A percentile compares a stretch with the other conserved stretches of the same genome.
Conservation (phyloP, 805 yeast genomes). For the Yamadazyma kitorensis region DNA sequence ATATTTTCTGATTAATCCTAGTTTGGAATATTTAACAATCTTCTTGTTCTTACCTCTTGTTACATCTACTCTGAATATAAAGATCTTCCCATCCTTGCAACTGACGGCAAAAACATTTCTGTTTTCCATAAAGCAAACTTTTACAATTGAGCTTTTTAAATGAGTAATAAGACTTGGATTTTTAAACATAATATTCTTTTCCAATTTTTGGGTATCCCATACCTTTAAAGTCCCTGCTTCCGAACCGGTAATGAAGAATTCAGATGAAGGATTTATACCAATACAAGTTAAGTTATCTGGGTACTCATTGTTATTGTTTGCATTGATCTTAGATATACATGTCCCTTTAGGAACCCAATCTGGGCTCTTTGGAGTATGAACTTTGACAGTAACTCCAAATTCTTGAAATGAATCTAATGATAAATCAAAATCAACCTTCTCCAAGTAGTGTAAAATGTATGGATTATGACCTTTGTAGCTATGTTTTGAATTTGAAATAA, state of each 20-base stretch:
- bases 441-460: slow-evolving; percentile 56
- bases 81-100: slow-evolving; percentile 45
- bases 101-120: slow-evolving; percentile 59
- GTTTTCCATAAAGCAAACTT: slow-evolving; percentile 49
- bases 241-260: slow-evolving; percentile 74
- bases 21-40: slow-evolving; percentile 26
- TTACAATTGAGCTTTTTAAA: slow-evolving; percentile 48
- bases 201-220: slow-evolving; percentile 74
- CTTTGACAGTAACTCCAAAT: slow-evolving; percentile 48
- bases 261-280: slow-evolving; percentile 57
- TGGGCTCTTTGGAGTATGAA: slow-evolving; percentile 1
- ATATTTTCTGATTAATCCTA: slow-evolving; percentile 39
- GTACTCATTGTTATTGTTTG: slow-evolving; percentile 47
- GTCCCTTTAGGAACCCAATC: slow-evolving; percentile 11
- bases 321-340: slow-evolving; percentile 5
- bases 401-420: slow-evolving; percentile 59
- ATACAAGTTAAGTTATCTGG: slow-evolving; percentile 50
- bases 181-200: slow-evolving; percentile 54
- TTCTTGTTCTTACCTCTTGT: slow-evolving; percentile 30
- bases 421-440: slow-evolving; percentile 53
- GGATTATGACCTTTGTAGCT: slow-evolving; percentile 71
- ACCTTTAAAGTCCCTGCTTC: slow-evolving; percentile 67
- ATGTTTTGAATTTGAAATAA: slow-evolving; percentile 40
- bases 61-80: slow-evolving; percentile 35
- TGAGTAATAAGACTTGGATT: slow-evolving; percentile 44